phyloP scores from a whole-genome alignment of 805 yeast species.

The Yamadazyma nakazawae region DNA sequence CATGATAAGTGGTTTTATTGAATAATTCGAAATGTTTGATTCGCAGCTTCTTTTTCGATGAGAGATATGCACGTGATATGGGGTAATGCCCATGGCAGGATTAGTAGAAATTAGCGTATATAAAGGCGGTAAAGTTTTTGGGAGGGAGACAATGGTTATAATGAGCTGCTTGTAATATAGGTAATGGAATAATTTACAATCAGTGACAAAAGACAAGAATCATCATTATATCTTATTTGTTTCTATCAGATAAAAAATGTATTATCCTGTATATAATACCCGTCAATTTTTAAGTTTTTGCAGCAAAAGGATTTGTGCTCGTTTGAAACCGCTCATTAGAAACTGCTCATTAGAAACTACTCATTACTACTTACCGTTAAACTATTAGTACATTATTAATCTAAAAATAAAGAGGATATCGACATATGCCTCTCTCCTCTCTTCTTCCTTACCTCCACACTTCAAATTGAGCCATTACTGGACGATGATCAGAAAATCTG shows the following conservation, averaged over 20 bases:
- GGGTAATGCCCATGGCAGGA: not conserved
- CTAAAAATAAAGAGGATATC: too few species aligned
- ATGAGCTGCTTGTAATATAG: too few species aligned
- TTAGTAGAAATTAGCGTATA: not conserved
- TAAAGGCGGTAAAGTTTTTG: not conserved
- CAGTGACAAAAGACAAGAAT: too few species aligned
- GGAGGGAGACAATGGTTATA: not conserved
- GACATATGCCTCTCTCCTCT: too few species aligned
- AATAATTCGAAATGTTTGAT: not conserved
- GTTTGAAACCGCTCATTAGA: not conserved
- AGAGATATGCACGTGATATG: constrained; percentile 9
- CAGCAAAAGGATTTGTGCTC: not conserved
- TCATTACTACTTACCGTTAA: not conserved
- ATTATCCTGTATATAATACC: not conserved
- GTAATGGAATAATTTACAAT: too few species aligned
- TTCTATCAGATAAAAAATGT: too few species aligned
- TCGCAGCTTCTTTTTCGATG: constrained; percentile 1
- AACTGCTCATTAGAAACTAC: not conserved
- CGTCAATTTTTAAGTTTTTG: not conserved
- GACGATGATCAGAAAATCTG: constrained; percentile 48
- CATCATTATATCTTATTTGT: too few species aligned
- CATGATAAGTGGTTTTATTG: not conserved
- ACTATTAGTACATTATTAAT: too few species aligned
- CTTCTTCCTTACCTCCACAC: not conserved
- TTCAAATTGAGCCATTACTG: constrained; percentile 22